These are phyloP conservation scores for Calophaca sinica DNA, from an alignment of 306 rosid species.

Conservation along the genomic window DNA sequence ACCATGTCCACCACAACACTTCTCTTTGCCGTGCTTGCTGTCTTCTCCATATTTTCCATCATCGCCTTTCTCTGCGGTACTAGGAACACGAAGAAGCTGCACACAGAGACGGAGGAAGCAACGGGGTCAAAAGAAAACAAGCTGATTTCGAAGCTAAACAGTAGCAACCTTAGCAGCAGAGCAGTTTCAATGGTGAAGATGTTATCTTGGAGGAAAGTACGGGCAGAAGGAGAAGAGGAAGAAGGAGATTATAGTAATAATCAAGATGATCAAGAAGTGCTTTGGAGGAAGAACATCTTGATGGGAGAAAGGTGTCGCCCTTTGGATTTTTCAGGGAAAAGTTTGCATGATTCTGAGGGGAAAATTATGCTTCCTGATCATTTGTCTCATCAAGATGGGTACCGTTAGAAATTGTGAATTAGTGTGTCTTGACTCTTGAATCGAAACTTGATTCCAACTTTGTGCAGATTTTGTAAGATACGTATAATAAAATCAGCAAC, in stretches of 20 bases:
- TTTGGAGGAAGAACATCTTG: constrained; percentile 80
- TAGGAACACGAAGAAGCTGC: constrained; percentile 45
- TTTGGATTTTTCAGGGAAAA: constrained; percentile 60
- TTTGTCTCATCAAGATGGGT: background rate
- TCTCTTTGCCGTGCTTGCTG: constrained; percentile 29
- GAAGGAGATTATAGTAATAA: background rate
- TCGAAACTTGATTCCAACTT: no score
- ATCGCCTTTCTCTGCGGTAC: constrained; percentile 53
- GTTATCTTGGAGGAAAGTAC: constrained; percentile 61
- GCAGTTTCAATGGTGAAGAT: constrained; percentile 65
- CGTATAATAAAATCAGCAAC: no score
- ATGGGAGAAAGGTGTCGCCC: constrained; percentile 83
- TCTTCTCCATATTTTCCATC: constrained; percentile 45
- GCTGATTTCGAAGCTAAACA: constrained; percentile 50
- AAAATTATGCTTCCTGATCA: constrained; percentile 17
- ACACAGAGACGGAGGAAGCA: background rate
- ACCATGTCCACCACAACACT: constrained; percentile 23
- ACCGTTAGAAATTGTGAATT: background rate
- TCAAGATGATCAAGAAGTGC: constrained; percentile 54
- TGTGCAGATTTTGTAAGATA: no score
- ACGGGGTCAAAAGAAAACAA: constrained; percentile 35
- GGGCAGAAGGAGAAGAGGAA: constrained; percentile 44
- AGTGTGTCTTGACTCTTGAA: no score
- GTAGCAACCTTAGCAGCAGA: constrained; percentile 44
- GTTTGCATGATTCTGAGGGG: constrained; percentile 52